phyloP scores from a whole-genome alignment of 2,329 filamentous ascomycete genomes.

The Apiospora rasikravindrae region DNA sequence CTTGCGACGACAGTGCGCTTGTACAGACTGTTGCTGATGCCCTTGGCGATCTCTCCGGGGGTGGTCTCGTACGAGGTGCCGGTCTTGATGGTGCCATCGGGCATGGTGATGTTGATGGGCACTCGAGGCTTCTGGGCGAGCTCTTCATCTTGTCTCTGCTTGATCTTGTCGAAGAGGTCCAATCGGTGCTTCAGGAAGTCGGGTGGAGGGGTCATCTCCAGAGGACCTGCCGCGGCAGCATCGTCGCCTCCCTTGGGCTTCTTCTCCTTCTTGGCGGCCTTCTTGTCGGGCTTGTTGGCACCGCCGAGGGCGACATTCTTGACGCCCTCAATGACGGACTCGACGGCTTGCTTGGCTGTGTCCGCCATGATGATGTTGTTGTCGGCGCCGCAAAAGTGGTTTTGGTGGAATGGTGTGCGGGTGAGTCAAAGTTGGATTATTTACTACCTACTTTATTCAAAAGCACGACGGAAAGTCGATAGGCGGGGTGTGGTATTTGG shows the following conservation, averaged over 20 bases:
- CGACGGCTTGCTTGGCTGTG: conserved; percentile 50
- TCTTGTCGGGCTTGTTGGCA: conserved; percentile 41
- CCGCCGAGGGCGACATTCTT: conserved; percentile 55
- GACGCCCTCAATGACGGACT: conserved; percentile 54
- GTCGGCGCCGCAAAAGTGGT: conserved; percentile 18
- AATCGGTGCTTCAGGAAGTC: conserved; percentile 85
- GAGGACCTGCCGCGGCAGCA: conserved; percentile 44
- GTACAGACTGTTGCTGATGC: conserved; percentile 83
- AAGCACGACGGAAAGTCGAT: conserved; percentile 11
- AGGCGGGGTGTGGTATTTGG: conserved; percentile 8
- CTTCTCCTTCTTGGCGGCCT: conserved; percentile 42
- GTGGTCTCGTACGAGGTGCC: conserved; percentile 93
- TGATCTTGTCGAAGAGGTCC: conserved; percentile 85
- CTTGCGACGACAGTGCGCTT: conserved; percentile 87
- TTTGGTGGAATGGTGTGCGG: background rate
- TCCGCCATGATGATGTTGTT: conserved; percentile 43
- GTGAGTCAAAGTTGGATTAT: background rate
- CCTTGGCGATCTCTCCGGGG: conserved; percentile 76
- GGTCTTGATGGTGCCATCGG: conserved; percentile 71
- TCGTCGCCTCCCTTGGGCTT: conserved; percentile 56
- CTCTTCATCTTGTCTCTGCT: conserved; percentile 82
- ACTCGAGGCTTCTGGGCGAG: conserved; percentile 72
- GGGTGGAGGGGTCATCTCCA: conserved; percentile 63
- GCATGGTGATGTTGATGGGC: conserved; percentile 75
- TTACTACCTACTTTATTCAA: background rate